These are phyloP conservation scores for Ehretia macrophylla DNA, from an alignment of 257 asterid species.

Conservation along the genomic window DNA sequence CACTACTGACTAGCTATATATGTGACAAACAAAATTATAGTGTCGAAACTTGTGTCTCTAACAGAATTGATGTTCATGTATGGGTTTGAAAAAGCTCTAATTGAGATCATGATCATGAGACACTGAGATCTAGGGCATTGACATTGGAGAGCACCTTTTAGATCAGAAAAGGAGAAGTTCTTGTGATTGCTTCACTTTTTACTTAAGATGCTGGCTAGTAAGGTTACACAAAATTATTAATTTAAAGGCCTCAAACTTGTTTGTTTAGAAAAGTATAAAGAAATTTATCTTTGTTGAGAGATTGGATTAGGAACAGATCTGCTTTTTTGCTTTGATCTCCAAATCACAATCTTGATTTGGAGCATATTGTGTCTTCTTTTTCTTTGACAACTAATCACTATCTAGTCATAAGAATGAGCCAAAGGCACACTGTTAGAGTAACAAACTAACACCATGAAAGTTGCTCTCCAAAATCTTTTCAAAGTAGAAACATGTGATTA, in stretches of 20 bases:
- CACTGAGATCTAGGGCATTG: slow-evolving; percentile 61
- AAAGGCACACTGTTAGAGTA: no score
- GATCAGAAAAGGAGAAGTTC: slow-evolving; percentile 26
- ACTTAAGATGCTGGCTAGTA: slow-evolving; percentile 29
- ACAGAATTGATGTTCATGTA: slow-evolving; percentile 4
- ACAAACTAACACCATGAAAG: no score
- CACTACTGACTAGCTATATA: no score
- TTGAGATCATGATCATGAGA: slow-evolving; percentile 40
- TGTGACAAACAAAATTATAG: no score
- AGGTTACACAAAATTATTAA: slow-evolving; percentile 36
- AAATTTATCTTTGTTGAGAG: neutral
- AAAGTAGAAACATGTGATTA: no score
- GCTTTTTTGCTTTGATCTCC: slow-evolving; percentile 1
- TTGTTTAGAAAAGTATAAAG: slow-evolving; percentile 10
- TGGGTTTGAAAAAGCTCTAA: slow-evolving; percentile 20
- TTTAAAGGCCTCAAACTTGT: slow-evolving; percentile 18
- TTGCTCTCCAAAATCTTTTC: no score
- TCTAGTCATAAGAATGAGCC: no score
- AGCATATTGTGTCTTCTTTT: neutral
- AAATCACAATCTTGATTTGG: neutral
- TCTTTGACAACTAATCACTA: no score
- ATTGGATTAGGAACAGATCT: neutral
- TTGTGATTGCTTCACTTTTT: slow-evolving; percentile 29
- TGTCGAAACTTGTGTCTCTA: no score
- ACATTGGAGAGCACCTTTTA: slow-evolving; percentile 39